Percentiles rank a stretch among this genome's conserved stretches.
Conservation (phyloP, 345 rosid genomes). For the Erodium maritimum region DNA sequence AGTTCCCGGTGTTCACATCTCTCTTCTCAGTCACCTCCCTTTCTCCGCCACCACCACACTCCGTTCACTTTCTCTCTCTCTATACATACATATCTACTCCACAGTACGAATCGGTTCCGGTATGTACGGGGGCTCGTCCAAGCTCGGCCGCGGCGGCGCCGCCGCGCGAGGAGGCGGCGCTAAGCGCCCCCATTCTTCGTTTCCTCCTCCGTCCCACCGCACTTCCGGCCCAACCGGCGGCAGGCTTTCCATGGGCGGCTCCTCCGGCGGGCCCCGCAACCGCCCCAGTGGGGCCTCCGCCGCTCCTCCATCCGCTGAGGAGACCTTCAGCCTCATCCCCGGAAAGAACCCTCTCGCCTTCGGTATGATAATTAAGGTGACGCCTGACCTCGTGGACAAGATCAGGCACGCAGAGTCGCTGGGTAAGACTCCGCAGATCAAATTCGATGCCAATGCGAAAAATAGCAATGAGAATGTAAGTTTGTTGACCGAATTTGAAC, state of each 20-base stretch:
- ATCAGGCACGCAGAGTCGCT: constrained; percentile 65
- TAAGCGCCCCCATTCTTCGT: constrained; percentile 29
- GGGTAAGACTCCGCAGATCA: constrained; percentile 67
- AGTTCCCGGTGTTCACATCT: background rate
- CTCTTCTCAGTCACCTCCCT: background rate
- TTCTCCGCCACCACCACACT: too few species aligned
- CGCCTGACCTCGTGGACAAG: constrained; percentile 88
- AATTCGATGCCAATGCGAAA: constrained; percentile 60
- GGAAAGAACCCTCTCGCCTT: constrained; percentile 54
- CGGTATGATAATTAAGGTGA: constrained; percentile 62
- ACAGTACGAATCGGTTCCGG: background rate
- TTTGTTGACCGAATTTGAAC: constrained; percentile 8
- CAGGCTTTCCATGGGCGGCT: constrained; percentile 13
- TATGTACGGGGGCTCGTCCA: constrained; percentile 39
- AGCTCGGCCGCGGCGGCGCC: constrained; percentile 35
- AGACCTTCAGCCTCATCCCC: constrained; percentile 54
- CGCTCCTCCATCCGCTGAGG: constrained; percentile 33
- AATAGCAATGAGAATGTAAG: constrained; percentile 75
- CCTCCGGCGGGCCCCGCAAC: constrained; percentile 19
- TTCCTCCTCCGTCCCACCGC: constrained; percentile 30
- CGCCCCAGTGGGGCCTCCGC: constrained; percentile 9
- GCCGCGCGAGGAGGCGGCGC: constrained; percentile 28
- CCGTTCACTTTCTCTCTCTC: background rate
- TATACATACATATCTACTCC: background rate
- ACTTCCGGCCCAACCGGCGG: constrained; percentile 27